Conservation (phyloP, 2,329 filamentous ascomycete genomes). For the Penicillium sp. region DNA sequence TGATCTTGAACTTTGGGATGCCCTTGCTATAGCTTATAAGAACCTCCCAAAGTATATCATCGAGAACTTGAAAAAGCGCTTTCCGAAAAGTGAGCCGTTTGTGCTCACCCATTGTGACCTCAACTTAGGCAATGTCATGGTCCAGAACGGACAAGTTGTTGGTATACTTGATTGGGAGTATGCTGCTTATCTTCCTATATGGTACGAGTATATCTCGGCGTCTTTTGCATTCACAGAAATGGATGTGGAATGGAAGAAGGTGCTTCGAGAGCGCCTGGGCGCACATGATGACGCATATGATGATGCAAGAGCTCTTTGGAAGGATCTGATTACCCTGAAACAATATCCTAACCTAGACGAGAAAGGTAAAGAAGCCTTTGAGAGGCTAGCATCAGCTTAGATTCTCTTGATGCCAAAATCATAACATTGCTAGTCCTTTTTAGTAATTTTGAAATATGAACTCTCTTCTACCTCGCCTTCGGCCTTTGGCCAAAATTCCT, state of each 20-base stretch:
- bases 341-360: constrained; percentile 18
- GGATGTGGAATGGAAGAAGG: constrained; percentile 20
- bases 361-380: constrained; percentile 6
- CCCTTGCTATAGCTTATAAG: background rate
- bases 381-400: too few relatives aligned
- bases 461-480: too few relatives aligned
- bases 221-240: constrained; percentile 8
- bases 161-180: constrained; percentile 30
- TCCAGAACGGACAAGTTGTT: constrained; percentile 18
- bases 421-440: too few relatives aligned
- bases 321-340: constrained; percentile 14
- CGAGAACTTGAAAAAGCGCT: constrained; percentile 13
- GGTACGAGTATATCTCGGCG: constrained; percentile 32
- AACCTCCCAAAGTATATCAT: background rate
- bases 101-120: constrained; percentile 26
- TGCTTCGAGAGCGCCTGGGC: constrained; percentile 15
- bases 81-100: constrained; percentile 21
- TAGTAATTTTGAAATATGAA: too few relatives aligned
- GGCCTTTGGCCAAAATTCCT: too few relatives aligned
- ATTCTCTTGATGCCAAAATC: too few relatives aligned
- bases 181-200: constrained; percentile 25
- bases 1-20: background rate
- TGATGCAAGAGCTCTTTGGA: constrained; percentile 17
- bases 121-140: constrained; percentile 26
- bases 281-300: constrained; percentile 13